Percentiles rank a stretch among this genome's conserved stretches.
phyloP scores from a whole-genome alignment of 106 monocot genomes.

The Acorus gramineus region DNA sequence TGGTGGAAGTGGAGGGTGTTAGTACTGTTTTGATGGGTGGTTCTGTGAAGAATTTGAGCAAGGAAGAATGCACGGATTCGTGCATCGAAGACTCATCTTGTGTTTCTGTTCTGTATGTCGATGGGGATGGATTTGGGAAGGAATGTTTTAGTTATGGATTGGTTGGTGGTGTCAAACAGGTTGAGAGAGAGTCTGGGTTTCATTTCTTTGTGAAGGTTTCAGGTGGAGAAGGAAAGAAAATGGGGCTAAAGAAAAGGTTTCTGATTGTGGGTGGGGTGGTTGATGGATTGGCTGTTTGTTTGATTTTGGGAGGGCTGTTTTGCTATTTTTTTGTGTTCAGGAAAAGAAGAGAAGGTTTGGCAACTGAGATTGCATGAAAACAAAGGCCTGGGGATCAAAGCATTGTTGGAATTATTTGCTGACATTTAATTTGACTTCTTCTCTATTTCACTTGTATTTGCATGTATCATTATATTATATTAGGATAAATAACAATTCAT shows the following conservation, averaged over 20 bases:
- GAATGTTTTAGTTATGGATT: slow-evolving; percentile 30
- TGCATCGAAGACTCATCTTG: slow-evolving; percentile 41
- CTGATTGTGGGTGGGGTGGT: slow-evolving; percentile 16
- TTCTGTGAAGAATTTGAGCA: slow-evolving; percentile 9
- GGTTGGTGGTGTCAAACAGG: slow-evolving; percentile 28
- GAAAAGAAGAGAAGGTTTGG: slow-evolving; percentile 3
- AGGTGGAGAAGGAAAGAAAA: neutral
- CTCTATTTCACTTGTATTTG: too few species aligned
- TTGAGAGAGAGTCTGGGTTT: neutral
- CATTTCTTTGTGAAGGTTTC: slow-evolving; percentile 39
- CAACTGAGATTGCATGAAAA: too few species aligned
- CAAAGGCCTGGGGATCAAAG: too few species aligned
- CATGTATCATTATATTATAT: too few species aligned
- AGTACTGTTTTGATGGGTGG: slow-evolving; percentile 17
- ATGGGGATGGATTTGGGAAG: neutral
- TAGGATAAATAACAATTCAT: too few species aligned
- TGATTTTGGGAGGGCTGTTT: slow-evolving; percentile 17
- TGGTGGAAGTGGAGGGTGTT: slow-evolving; percentile 24
- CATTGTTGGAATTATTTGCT: too few species aligned
- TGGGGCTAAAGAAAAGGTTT: slow-evolving; percentile 1
- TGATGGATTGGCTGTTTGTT: slow-evolving; percentile 18
- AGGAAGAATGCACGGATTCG: slow-evolving; percentile 23
- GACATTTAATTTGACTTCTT: too few species aligned
- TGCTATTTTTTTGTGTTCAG: slow-evolving; percentile 16
- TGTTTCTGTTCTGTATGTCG: slow-evolving; percentile 21